phyloP scores from a whole-genome alignment of 2,329 filamentous ascomycete genomes.

The Cladosporium sp. region DNA sequence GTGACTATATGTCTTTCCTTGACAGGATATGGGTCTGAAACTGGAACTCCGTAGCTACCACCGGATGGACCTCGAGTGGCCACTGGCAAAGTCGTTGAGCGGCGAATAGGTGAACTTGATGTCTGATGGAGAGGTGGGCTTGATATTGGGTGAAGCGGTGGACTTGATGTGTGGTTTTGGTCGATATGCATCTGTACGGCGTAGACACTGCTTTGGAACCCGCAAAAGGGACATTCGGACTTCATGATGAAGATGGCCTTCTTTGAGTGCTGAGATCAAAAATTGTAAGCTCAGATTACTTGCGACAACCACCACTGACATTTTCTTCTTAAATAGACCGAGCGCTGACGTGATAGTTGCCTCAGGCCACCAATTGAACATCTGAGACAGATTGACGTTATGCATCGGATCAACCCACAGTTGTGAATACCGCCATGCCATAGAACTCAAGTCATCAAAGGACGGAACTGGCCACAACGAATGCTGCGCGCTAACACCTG shows the following conservation, averaged over 20 bases:
- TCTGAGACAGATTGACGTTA: constrained; percentile 8
- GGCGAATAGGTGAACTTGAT: background rate
- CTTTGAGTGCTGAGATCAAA: background rate
- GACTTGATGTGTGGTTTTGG: background rate
- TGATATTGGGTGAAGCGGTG: background rate
- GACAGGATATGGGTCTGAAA: background rate
- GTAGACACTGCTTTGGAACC: background rate
- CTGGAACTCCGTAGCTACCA: background rate
- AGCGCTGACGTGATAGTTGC: background rate
- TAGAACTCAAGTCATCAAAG: background rate
- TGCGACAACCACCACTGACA: background rate
- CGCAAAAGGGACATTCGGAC: constrained; percentile 2
- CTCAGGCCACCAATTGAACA: background rate
- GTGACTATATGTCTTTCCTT: constrained; percentile 5
- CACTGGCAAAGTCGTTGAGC: background rate
- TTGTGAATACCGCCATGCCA: background rate
- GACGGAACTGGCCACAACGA: background rate
- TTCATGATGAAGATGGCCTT: background rate
- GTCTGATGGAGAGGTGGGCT: background rate
- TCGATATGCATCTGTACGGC: constrained; percentile 8
- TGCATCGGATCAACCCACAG: background rate
- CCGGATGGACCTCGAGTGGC: background rate
- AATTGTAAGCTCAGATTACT: background rate
- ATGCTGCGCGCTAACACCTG: background rate
- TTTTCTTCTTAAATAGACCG: background rate